Evolutionary conservation across 306 rosid genomes (phyloP).

Genomic region (Coriaria nepalensis): DNA sequence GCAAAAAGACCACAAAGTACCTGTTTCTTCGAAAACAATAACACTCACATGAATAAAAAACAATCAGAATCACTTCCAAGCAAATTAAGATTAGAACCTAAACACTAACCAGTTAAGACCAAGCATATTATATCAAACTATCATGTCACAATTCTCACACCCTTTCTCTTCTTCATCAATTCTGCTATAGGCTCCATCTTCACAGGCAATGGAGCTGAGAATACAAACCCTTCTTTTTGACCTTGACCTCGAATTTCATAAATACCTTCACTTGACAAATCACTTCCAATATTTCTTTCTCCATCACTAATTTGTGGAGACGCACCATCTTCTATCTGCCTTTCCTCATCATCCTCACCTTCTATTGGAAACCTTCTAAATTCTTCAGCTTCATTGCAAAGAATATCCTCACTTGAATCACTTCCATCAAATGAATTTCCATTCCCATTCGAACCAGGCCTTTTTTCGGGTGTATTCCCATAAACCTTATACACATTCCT

Average conservation of each 20-base stretch:
- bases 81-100: constrained; percentile 1
- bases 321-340: constrained; percentile 15
- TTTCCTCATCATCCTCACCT: constrained; percentile 36
- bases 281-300: constrained; percentile 26
- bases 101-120: background rate
- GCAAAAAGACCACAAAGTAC: no score
- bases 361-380: constrained; percentile 30
- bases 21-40: no score
- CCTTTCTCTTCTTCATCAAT: constrained; percentile 29
- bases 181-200: constrained; percentile 69
- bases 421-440: constrained; percentile 34
- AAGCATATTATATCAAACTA: background rate
- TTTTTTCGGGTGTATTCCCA: constrained; percentile 13
- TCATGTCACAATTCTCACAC: constrained; percentile 33
- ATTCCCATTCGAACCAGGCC: constrained; percentile 24
- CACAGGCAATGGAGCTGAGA: constrained; percentile 67
- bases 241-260: constrained; percentile 20
- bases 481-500: constrained; percentile 33
- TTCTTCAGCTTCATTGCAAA: constrained; percentile 33
- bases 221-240: constrained; percentile 24
- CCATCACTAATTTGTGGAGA: constrained; percentile 33
- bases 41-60: no score
- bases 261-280: constrained; percentile 14
- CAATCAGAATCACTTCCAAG: no score
- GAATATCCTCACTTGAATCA: constrained; percentile 49